Evolutionary conservation across 1,284 basidiomycete genomes (phyloP), one percentile per base, ranked within the genome.

Genomic region (Pseudozyma sp.): DNA sequence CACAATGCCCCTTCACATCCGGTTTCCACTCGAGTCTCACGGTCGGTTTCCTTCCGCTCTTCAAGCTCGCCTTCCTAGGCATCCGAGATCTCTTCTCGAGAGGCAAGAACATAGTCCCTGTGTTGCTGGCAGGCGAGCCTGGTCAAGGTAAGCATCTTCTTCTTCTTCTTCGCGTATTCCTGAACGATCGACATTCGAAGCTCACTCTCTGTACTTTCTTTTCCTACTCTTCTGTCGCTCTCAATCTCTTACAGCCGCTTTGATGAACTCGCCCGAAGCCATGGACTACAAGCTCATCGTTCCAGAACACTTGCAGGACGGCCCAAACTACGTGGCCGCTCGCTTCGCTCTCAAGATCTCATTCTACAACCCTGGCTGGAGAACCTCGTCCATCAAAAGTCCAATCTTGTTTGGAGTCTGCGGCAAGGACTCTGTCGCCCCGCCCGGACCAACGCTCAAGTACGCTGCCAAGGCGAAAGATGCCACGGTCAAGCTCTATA

Each of bases 331-430:
- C 34, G 59, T 79, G 9, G 68, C 78, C 1, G 78, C 81, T 1
- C 67, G 79, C n/a, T 55, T 81, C 34, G 62, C 54, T 0, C 75
- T 82, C 10, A 29, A 62, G 7, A 45, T 82, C 29, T 65, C 61
- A 24, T 40, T 82, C 14, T 63, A 73, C 47, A 57, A 64, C 16
- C 81, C 81, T 3, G 81, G 80, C 7, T 57, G 66, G 52, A 51
- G 75, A 14, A 75, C 77, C 11, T 40, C 54, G 16, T 44, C 64
- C 3, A 69, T 81, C 17, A 42, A 59, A 17, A 54, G 57, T 5
- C 81, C 81, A n/a, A 80, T 81, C 54, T 40, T 79, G 14, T 81
- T 82, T 42, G 76, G 71, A 35, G 42, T 81, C 19, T 82, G 81
- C 46, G 77, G 71, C n/a, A 75, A 66, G 13, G 78, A 81, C 58